These are phyloP conservation scores for Chloranthus sessilifolius DNA, from an alignment of 164 flowering plant genomes.

Conservation along the genomic window DNA sequence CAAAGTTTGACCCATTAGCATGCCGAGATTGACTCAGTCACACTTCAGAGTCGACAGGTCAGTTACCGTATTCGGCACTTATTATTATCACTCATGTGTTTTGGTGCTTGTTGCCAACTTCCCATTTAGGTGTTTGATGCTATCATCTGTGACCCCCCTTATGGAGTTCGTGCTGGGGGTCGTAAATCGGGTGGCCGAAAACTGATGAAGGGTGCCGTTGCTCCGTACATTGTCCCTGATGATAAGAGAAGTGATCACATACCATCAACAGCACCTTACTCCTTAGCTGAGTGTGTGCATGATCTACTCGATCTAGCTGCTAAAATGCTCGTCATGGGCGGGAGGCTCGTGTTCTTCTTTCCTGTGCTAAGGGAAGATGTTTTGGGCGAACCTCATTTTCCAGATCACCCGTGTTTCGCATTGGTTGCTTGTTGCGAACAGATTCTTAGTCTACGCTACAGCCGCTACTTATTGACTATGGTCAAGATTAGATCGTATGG, in stretches of 20 bases:
- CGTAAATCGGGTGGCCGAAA: slow-evolving; percentile 98
- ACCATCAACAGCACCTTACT: slow-evolving; percentile 92
- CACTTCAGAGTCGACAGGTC: too few relatives aligned
- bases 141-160: slow-evolving; percentile 96
- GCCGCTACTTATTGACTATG: slow-evolving; percentile 85
- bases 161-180: slow-evolving; percentile 98
- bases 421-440: slow-evolving; percentile 71
- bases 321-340: slow-evolving; percentile 77
- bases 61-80: background rate
- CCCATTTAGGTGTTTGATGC: slow-evolving; percentile 91
- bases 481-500: slow-evolving; percentile 64
- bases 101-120: too few relatives aligned
- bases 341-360: slow-evolving; percentile 90
- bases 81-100: too few relatives aligned
- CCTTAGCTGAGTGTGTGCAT: slow-evolving; percentile 88
- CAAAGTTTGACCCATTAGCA: too few relatives aligned
- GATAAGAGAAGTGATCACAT: slow-evolving; percentile 86
- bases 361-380: slow-evolving; percentile 80
- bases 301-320: slow-evolving; percentile 92
- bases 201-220: slow-evolving; percentile 63
- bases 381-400: slow-evolving; percentile 35
- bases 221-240: slow-evolving; percentile 82
- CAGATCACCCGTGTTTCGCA: slow-evolving; percentile 77
- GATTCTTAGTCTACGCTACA: slow-evolving; percentile 87
- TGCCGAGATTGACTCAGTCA: too few relatives aligned